Evolutionary conservation across 257 asterid genomes (phyloP).

Genomic region (Parsonsia alboflavescens): DNA sequence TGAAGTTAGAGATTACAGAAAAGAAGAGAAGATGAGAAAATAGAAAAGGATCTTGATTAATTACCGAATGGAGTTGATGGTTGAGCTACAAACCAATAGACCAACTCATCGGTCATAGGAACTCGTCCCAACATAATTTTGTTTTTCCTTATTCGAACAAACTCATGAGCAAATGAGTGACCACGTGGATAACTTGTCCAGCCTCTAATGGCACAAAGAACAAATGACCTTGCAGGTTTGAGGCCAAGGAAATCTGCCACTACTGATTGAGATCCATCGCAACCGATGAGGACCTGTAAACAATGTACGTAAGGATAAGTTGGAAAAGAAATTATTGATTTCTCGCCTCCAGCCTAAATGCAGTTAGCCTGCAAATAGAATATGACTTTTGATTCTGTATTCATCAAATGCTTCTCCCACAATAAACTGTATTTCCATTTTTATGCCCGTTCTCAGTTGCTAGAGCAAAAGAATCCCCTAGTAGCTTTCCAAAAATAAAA

Average conservation of each 20-base stretch:
- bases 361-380: too few relatives aligned
- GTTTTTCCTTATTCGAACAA: constrained; percentile 25
- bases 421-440: too few relatives aligned
- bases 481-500: too few relatives aligned
- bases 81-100: constrained; percentile 29
- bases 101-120: constrained; percentile 27
- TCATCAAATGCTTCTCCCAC: too few relatives aligned
- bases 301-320: neutral
- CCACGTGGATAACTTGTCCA: constrained; percentile 33
- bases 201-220: constrained; percentile 23
- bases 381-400: too few relatives aligned
- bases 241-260: constrained; percentile 32
- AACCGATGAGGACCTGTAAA: constrained; percentile 33
- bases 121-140: constrained; percentile 21
- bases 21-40: neutral
- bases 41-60: neutral
- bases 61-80: constrained; percentile 24
- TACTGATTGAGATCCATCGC: constrained; percentile 35
- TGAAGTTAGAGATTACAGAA: neutral
- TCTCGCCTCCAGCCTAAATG: too few relatives aligned
- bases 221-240: constrained; percentile 20
- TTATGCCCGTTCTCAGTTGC: too few relatives aligned
- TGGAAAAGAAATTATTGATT: too few relatives aligned
- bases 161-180: constrained; percentile 18
- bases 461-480: too few relatives aligned